Conservation (phyloP, 2,329 filamentous ascomycete genomes). For the Westerdykella aurantiaca region DNA sequence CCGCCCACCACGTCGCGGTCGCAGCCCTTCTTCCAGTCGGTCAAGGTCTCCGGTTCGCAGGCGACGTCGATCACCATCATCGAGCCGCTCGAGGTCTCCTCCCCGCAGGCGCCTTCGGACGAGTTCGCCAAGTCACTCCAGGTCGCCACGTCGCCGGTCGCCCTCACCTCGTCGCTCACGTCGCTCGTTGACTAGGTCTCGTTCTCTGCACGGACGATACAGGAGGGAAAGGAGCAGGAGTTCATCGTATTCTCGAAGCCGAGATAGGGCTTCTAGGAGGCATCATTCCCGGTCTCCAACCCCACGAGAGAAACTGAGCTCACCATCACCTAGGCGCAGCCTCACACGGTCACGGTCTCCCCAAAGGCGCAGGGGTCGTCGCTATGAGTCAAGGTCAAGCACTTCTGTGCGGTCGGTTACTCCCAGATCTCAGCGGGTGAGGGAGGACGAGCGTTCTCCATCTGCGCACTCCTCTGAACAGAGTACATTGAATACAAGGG, state of each 20-base stretch:
- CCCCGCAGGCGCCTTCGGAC: conserved; percentile 26
- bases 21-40: conserved; percentile 4
- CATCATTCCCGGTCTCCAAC: conserved; percentile 46
- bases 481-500: conserved; percentile 39
- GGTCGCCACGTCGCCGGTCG: conserved; percentile 34
- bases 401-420: conserved; percentile 36
- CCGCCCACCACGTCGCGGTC: conserved; percentile 1
- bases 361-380: conserved; percentile 25
- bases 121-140: conserved; percentile 22
- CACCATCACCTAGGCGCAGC: conserved; percentile 46
- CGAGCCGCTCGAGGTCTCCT: conserved; percentile 38
- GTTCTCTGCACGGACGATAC: conserved; percentile 14
- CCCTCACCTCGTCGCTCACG: conserved; percentile 21
- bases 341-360: conserved; percentile 12
- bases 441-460: conserved; percentile 38
- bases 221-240: conserved; percentile 13
- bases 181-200: conserved; percentile 8
- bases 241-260: conserved; percentile 28
- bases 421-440: conserved; percentile 32
- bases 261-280: conserved; percentile 19
- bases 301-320: conserved; percentile 48
- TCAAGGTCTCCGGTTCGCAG: conserved; percentile 36
- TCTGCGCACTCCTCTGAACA: conserved; percentile 42
- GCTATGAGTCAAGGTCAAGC: conserved; percentile 35
- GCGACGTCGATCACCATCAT: conserved; percentile 8